Evolutionary conservation across 331 rosid species (phyloP).

Genomic region (Erythrophleum ivorense): DNA sequence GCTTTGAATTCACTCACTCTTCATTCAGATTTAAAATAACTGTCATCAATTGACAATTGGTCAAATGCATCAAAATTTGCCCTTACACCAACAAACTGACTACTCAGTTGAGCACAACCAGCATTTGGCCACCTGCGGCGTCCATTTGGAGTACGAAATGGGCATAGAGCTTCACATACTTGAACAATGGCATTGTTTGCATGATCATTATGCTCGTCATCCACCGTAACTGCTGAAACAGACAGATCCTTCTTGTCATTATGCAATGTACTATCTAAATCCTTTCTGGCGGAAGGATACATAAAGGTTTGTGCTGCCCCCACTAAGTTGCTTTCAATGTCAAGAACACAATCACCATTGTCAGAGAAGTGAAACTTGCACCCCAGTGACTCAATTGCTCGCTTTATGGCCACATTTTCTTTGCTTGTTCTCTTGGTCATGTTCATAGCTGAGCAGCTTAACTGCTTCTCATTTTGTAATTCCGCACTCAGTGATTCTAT

Average conservation of each 20-base stretch:
- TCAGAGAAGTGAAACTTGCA: conserved; percentile 79
- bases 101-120: conserved; percentile 79
- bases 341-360: conserved; percentile 73
- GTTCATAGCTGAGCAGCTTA: conserved; percentile 65
- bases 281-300: conserved; percentile 52
- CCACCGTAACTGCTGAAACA: conserved; percentile 54
- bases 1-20: conserved; percentile 32
- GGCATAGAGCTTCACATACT: conserved; percentile 82
- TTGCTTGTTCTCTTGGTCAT: conserved; percentile 61
- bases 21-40: conserved; percentile 68
- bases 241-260: conserved; percentile 58
- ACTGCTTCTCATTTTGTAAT: conserved; percentile 65
- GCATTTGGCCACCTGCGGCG: conserved; percentile 92
- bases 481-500: conserved; percentile 75
- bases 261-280: conserved; percentile 37
- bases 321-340: conserved; percentile 59
- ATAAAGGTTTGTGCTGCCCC: conserved; percentile 44
- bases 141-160: conserved; percentile 66
- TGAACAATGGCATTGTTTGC: conserved; percentile 50
- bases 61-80: conserved; percentile 96
- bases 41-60: conserved; percentile 74
- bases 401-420: conserved; percentile 79
- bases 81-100: conserved; percentile 85
- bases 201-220: conserved; percentile 49
- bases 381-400: conserved; percentile 88